These are phyloP conservation scores for Leptographium flavum DNA, from an alignment of 2,329 filamentous ascomycete genomes.

Conservation along the genomic window DNA sequence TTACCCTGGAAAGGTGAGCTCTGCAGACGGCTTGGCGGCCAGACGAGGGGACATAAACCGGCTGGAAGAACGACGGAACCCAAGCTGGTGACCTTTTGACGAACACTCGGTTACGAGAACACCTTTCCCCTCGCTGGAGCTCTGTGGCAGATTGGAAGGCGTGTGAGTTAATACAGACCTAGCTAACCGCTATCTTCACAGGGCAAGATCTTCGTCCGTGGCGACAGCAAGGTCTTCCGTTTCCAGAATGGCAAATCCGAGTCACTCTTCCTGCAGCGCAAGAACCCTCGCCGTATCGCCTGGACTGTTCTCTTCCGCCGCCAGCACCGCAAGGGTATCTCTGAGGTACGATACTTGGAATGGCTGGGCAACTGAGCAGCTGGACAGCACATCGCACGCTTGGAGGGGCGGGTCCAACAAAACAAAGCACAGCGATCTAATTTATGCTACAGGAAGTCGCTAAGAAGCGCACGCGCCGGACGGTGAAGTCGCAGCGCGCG, in stretches of 20 bases:
- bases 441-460: slow-evolving; percentile 68
- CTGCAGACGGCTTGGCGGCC: not conserved
- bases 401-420: not conserved
- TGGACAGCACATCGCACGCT: not conserved
- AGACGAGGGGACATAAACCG: not conserved
- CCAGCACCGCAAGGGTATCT: slow-evolving; percentile 99
- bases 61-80: not conserved
- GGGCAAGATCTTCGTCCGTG: slow-evolving; percentile 99
- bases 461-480: slow-evolving; percentile 98
- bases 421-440: not conserved
- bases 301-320: slow-evolving; percentile 98
- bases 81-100: too few relatives aligned
- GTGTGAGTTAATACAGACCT: too few relatives aligned
- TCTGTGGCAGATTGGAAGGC: not conserved
- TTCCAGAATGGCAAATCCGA: slow-evolving; percentile 99
- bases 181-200: slow-evolving; percentile 24
- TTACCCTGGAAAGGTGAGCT: slow-evolving; percentile 50
- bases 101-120: too few relatives aligned
- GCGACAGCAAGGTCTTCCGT: slow-evolving; percentile 99
- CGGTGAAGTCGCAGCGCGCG: slow-evolving; percentile 96
- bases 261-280: slow-evolving; percentile 99
- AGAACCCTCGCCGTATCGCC: slow-evolving; percentile 98
- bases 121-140: not conserved
- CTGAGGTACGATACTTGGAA: slow-evolving; percentile 90
- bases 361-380: too few relatives aligned